Evolutionary conservation across 2,329 filamentous ascomycete species (phyloP).

Genomic region (Diaporthe citriasiana): DNA sequence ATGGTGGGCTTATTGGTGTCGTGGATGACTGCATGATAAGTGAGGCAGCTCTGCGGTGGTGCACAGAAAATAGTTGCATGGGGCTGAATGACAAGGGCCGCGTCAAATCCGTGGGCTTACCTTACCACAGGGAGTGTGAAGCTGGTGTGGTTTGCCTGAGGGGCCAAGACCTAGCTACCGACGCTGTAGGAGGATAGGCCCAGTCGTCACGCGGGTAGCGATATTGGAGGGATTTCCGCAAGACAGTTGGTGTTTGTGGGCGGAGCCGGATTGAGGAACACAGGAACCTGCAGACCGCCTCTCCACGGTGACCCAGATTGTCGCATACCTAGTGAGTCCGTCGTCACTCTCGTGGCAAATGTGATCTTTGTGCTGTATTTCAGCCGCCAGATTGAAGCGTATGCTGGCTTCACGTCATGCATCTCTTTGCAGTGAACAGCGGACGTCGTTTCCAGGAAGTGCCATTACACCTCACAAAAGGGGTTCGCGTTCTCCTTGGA

Average conservation of each 20-base stretch:
- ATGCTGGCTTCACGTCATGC: not conserved
- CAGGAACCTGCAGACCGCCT: slow-evolving; percentile 19
- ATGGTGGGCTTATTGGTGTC: slow-evolving; percentile 7
- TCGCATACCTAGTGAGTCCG: slow-evolving; percentile 7
- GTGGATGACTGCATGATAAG: slow-evolving; percentile 13
- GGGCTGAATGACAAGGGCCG: slow-evolving; percentile 13
- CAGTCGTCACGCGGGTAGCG: slow-evolving; percentile 12
- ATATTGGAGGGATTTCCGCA: slow-evolving; percentile 20
- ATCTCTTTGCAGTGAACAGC: not conserved
- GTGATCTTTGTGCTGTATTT: not conserved
- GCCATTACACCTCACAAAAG: not conserved
- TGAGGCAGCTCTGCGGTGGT: not conserved
- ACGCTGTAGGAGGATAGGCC: not conserved
- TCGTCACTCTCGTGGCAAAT: slow-evolving; percentile 13
- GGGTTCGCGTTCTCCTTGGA: not conserved
- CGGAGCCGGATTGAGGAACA: slow-evolving; percentile 10
- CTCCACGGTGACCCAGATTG: slow-evolving; percentile 14
- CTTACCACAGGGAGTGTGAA: not conserved
- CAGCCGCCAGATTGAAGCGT: not conserved
- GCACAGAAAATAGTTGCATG: not conserved
- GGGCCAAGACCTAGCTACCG: slow-evolving; percentile 10
- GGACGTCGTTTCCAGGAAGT: not conserved
- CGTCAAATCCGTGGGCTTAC: slow-evolving; percentile 18
- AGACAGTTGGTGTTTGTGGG: slow-evolving; percentile 25
- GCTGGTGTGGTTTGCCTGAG: slow-evolving; percentile 24